These are phyloP conservation scores for Citrus inodora DNA, from an alignment of 345 rosid species.

Conservation along the genomic window DNA sequence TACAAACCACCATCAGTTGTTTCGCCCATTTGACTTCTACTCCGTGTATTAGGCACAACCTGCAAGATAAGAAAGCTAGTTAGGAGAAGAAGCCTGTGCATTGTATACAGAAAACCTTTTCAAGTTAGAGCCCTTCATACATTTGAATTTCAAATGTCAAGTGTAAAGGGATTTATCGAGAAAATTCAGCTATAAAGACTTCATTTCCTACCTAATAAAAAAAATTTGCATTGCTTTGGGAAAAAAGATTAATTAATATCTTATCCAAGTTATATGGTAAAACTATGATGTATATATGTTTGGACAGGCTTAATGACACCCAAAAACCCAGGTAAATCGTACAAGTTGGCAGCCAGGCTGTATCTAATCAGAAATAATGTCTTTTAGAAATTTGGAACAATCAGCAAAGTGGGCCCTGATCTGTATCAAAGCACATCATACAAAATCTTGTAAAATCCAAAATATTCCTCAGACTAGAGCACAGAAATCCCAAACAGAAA, in stretches of 20 bases:
- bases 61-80: conserved; percentile 16
- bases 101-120: background rate
- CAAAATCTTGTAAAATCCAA: too few relatives aligned
- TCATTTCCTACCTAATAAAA: background rate
- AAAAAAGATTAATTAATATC: background rate
- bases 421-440: background rate
- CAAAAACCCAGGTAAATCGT: background rate
- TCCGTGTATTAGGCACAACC: conserved; percentile 95
- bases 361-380: background rate
- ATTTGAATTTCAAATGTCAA: background rate
- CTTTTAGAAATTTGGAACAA: background rate
- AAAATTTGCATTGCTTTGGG: too few relatives aligned
- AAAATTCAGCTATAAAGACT: background rate
- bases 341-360: background rate
- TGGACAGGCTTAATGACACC: background rate
- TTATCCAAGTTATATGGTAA: background rate
- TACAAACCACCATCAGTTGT: conserved; percentile 97
- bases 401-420: background rate
- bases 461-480: background rate
- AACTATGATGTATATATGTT: background rate
- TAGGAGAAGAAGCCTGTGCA: background rate
- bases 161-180: background rate
- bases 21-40: conserved; percentile 99
- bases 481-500: background rate
- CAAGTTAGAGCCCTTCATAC: background rate